phyloP scores from a whole-genome alignment of 2,329 filamentous ascomycete species.

The Ophiostoma pallidulum region DNA sequence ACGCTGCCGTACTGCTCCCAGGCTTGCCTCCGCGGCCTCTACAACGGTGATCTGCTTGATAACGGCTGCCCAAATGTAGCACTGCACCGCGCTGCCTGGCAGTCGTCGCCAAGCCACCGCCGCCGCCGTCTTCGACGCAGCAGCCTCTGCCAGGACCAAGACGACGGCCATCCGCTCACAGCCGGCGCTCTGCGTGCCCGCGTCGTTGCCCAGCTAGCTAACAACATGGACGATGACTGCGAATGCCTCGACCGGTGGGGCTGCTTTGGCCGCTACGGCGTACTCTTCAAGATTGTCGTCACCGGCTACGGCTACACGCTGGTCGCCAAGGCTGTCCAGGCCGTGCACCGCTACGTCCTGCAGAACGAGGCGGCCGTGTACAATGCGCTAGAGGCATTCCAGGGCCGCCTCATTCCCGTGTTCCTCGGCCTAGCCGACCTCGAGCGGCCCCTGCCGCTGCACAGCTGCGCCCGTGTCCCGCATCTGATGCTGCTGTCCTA shows the following conservation, averaged over 20 bases:
- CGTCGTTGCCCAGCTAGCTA: conserved; percentile 4
- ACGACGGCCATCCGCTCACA: conserved; percentile 6
- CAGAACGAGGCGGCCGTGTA: neutral
- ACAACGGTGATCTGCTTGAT: neutral
- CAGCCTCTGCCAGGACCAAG: neutral
- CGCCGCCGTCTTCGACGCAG: too few species aligned
- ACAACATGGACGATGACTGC: conserved; percentile 4
- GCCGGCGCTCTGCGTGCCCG: neutral
- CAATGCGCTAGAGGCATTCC: neutral
- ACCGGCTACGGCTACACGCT: conserved; percentile 10
- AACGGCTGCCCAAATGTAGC: conserved; percentile 7
- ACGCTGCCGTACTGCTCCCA: conserved; percentile 9
- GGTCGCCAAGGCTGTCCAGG: conserved; percentile 8
- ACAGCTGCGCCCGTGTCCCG: neutral
- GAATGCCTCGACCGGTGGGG: neutral
- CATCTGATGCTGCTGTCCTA: conserved; percentile 9
- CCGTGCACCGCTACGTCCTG: neutral
- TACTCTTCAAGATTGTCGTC: conserved; percentile 4
- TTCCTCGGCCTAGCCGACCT: conserved; percentile 5
- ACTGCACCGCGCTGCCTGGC: neutral
- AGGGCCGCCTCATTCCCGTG: conserved; percentile 7
- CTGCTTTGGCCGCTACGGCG: neutral
- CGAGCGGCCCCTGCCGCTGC: neutral
- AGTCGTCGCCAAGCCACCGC: too few species aligned
- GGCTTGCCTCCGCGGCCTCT: conserved; percentile 6